These are phyloP conservation scores for Nannochloropsis gaditana DNA, from an alignment of 108 stramenopile genomes.

Conservation along the genomic window DNA sequence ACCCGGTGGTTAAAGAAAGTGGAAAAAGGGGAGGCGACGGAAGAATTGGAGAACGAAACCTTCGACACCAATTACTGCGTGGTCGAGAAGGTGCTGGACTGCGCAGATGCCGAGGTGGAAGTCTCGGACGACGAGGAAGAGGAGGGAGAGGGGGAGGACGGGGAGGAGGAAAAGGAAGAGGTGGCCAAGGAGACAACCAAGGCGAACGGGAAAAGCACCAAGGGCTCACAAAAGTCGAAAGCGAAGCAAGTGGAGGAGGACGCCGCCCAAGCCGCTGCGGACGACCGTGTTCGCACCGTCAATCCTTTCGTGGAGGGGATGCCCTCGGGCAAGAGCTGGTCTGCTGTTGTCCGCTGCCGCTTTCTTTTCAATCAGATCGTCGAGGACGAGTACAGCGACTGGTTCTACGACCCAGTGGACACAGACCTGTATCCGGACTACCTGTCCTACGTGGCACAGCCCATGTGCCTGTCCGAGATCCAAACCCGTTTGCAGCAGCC, in stretches of 20 bases:
- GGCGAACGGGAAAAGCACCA: not conserved
- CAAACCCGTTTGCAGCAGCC: conserved; percentile 26
- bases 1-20: not conserved
- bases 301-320: not conserved
- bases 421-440: conserved; percentile 33
- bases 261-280: not conserved
- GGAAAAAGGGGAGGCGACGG: conserved; percentile 12
- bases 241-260: conserved; percentile 9
- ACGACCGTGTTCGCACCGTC: not conserved
- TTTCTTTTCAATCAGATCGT: conserved; percentile 26
- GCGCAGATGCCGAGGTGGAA: not conserved
- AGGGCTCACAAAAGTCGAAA: not conserved
- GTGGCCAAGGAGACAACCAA: not conserved
- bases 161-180: not conserved
- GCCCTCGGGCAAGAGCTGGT: not conserved
- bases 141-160: not conserved
- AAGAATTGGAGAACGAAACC: not conserved
- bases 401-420: conserved; percentile 41
- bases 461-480: conserved; percentile 30
- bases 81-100: not conserved
- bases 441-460: conserved; percentile 26
- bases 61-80: conserved; percentile 16
- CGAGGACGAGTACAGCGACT: conserved; percentile 31
- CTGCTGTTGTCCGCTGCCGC: conserved; percentile 20
- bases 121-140: not conserved